Base-by-base conservation (phyloP, 176 grass and related monocot genomes). In the Cenchrus purpureus region DNA sequence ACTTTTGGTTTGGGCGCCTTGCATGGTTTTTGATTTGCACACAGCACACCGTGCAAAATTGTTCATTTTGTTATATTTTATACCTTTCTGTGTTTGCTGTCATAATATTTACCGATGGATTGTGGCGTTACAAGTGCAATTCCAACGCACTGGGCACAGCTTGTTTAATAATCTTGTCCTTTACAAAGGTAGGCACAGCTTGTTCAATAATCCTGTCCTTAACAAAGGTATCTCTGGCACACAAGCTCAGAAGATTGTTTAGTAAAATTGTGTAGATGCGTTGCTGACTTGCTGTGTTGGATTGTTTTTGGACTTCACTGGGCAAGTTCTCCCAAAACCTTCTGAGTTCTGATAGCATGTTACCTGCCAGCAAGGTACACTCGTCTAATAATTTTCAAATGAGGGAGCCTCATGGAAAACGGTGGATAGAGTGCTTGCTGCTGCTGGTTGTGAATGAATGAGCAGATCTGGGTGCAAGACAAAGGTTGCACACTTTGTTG, bases 91-190 rank as follows among this genome's bases (percentile, higher is more conserved):
- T 10, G 12, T 43, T 15, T 16, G 3, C 28, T 77, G 19, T 17
- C 42, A 28, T 60, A 44, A 40, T 57, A 84, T 67, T 58, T 40
- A 60, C 31, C 40, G 40, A 54, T 8, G 0, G 14, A 7, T 37
- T 52, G 51, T 73, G 25, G 10, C 8, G 10, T 4, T 7, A 42
- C 16, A 34, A 22, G 28, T 25, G 44, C 8, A 67, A 58, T 58
- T 15, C 57, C 6, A 71, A 67, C 66, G 60, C 49, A 19, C 11
- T 3, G 8, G 0, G 19, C 11, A 20, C 43, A 14, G 75, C 55
- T 84, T 54, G 22, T 51, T 51, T 52, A 52, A 20, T 56, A 73
- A 20, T 56, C 5, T 64, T 88, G 37, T 14, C 81, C 28, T 58
- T 14, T 19, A 28, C 22, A 43, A 68, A 50, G 63, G 49, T 12